Percentiles rank a stretch among this genome's conserved stretches.
These are phyloP conservation scores for Claviceps quebecensis DNA, from an alignment of 2,329 filamentous ascomycete genomes.

Conservation along the genomic window DNA sequence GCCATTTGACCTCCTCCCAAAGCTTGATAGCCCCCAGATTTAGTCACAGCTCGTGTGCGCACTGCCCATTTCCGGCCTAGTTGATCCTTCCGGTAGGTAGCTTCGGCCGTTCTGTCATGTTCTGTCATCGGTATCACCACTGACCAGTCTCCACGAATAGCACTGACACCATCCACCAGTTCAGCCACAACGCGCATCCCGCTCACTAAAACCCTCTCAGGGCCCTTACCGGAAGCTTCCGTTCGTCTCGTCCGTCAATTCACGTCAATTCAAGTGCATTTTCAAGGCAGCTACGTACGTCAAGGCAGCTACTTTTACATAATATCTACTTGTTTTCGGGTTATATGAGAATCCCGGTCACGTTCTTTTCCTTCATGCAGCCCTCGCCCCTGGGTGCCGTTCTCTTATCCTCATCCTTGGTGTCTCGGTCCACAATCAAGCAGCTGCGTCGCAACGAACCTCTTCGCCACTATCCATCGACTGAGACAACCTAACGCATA, in stretches of 20 bases:
- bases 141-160: neutral
- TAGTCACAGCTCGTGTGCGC: neutral
- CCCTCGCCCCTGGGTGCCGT: neutral
- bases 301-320: neutral
- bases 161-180: neutral
- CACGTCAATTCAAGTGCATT: too few relatives aligned
- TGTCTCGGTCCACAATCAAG: neutral
- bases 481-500: too few relatives aligned
- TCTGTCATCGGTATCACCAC: too few relatives aligned
- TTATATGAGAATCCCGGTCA: neutral
- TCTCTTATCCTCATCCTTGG: neutral
- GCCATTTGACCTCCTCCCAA: neutral
- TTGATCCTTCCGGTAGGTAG: neutral
- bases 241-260: neutral
- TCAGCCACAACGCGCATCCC: neutral
- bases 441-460: neutral
- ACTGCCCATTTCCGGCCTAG: neutral
- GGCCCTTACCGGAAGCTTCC: neutral
- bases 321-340: neutral
- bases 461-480: neutral
- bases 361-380: neutral
- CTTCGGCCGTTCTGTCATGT: neutral
- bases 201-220: neutral
- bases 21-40: neutral
- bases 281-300: neutral